phyloP scores from a whole-genome alignment of 257 asterid species.

The Gentiana macrophylla region DNA sequence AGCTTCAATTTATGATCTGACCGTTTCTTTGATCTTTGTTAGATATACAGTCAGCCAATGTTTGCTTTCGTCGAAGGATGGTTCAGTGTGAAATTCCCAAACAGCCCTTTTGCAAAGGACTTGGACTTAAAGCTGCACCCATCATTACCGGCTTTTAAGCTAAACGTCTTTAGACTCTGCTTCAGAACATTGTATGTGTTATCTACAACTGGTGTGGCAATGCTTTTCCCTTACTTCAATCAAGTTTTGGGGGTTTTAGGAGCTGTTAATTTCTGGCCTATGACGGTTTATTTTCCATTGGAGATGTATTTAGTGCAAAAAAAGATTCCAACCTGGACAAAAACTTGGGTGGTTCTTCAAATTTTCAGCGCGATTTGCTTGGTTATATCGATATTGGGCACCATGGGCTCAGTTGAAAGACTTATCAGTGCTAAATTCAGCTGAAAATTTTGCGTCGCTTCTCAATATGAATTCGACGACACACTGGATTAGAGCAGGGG shows the following conservation, averaged over 20 bases:
- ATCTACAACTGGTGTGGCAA: slow-evolving; percentile 38
- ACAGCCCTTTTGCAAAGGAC: slow-evolving; percentile 24
- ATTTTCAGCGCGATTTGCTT: slow-evolving; percentile 34
- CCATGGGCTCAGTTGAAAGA: slow-evolving; percentile 52
- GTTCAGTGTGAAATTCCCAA: slow-evolving; percentile 22
- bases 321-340: slow-evolving; percentile 47
- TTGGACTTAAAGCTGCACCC: slow-evolving; percentile 33
- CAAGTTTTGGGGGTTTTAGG: slow-evolving; percentile 57
- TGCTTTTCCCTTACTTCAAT: slow-evolving; percentile 58
- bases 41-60: slow-evolving; percentile 63
- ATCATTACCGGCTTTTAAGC: slow-evolving; percentile 24
- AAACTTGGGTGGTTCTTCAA: slow-evolving; percentile 44
- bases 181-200: slow-evolving; percentile 54
- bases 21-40: not conserved
- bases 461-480: too few species aligned
- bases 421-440: slow-evolving; percentile 34
- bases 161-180: slow-evolving; percentile 49
- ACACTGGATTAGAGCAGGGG: too few species aligned
- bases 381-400: slow-evolving; percentile 33
- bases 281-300: slow-evolving; percentile 56
- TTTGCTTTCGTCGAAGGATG: slow-evolving; percentile 42
- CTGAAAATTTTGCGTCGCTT: slow-evolving; percentile 1
- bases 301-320: slow-evolving; percentile 56
- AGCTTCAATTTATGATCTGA: too few species aligned
- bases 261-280: slow-evolving; percentile 58